phyloP scores from a whole-genome alignment of 176 grass and related monocot genomes.

The Bonia amplexicaulis region DNA sequence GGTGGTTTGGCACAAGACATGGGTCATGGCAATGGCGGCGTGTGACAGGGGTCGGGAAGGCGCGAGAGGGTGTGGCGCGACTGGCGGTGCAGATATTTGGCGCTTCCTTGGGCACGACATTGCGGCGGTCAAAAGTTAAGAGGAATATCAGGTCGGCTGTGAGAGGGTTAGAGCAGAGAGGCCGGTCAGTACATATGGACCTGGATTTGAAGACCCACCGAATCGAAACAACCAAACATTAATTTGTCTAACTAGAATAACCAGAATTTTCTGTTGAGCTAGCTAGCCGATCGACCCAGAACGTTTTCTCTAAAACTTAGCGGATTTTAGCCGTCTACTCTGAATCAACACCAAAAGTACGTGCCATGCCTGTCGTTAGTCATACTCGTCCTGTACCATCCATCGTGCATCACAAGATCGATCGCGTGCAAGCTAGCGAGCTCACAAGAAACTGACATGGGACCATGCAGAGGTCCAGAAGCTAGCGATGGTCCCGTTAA shows the following conservation, averaged over 20 bases:
- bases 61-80: no score
- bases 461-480: background rate
- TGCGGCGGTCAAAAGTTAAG: no score
- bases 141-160: no score
- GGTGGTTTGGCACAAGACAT: no score
- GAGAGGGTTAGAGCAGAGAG: no score
- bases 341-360: background rate
- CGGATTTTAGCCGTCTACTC: background rate
- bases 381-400: background rate
- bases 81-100: no score
- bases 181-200: background rate
- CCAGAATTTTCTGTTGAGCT: background rate
- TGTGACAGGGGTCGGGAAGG: no score
- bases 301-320: background rate
- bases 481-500: slow-evolving; percentile 4
- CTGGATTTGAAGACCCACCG: background rate
- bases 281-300: background rate
- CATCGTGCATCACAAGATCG: background rate
- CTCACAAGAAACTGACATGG: background rate
- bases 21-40: no score
- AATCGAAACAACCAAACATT: background rate
- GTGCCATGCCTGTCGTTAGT: background rate
- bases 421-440: background rate
- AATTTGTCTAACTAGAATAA: background rate
- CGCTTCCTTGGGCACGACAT: no score